Evolutionary conservation across 768 basidiomycete genomes (phyloP).

Genomic region (Sarcodon aspratus): DNA sequence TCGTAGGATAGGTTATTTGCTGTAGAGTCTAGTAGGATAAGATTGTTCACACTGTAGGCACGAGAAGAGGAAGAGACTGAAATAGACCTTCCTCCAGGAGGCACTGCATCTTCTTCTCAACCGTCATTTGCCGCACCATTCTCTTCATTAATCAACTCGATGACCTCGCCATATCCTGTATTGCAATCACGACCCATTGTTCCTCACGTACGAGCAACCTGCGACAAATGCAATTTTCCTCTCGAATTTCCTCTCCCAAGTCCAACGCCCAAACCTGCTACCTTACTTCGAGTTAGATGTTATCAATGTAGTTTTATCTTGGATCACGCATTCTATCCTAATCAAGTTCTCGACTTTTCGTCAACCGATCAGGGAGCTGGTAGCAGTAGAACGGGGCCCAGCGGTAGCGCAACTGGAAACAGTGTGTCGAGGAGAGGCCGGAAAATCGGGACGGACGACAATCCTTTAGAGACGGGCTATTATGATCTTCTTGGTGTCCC

Average conservation of each 20-base stretch:
- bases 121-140: no score
- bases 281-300: conserved; percentile 59
- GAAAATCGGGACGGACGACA: conserved; percentile 83
- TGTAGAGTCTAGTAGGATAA: no score
- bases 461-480: conserved; percentile 83
- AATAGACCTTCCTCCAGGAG: no score
- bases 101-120: no score
- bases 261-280: conserved; percentile 41
- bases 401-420: conserved; percentile 3
- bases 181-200: conserved; percentile 55
- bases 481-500: conserved; percentile 78
- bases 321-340: conserved; percentile 56
- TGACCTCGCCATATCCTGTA: conserved; percentile 35
- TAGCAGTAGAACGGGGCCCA: conserved; percentile 1
- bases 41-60: no score
- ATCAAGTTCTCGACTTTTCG: conserved; percentile 31
- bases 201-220: conserved; percentile 57
- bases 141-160: conserved; percentile 8
- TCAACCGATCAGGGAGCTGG: conserved; percentile 3
- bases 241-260: conserved; percentile 64
- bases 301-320: conserved; percentile 51
- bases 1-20: no score
- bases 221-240: conserved; percentile 38
- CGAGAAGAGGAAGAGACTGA: no score
- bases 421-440: conserved; percentile 36